Percentiles rank a stretch among this genome's conserved stretches.
These are phyloP conservation scores for Rhizophora apiculata DNA, from an alignment of 345 rosid species.

Conservation along the genomic window DNA sequence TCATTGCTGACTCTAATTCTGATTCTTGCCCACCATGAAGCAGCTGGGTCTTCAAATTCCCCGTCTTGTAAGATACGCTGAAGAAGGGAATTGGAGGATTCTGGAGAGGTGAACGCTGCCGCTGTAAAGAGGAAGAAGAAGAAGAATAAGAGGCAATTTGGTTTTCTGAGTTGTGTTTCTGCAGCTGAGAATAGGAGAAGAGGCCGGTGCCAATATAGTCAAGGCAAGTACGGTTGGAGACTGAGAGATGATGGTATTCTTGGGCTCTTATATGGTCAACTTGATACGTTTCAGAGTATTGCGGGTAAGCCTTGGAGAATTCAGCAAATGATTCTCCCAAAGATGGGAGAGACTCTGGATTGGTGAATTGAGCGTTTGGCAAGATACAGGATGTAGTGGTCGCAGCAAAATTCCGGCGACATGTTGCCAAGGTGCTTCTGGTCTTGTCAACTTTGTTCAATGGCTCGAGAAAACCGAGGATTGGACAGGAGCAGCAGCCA, in stretches of 20 bases:
- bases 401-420: constrained; percentile 61
- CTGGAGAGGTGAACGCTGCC: constrained; percentile 19
- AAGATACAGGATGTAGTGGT: constrained; percentile 60
- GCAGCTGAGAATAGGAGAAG: constrained; percentile 71
- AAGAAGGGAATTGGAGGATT: constrained; percentile 71
- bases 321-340: constrained; percentile 54
- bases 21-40: constrained; percentile 72
- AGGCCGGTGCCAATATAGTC: constrained; percentile 91
- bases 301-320: constrained; percentile 64
- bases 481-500: constrained; percentile 63
- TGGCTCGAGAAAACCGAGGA: constrained; percentile 31
- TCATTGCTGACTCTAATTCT: constrained; percentile 59
- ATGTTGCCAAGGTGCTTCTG: constrained; percentile 50
- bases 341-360: constrained; percentile 80
- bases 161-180: constrained; percentile 38
- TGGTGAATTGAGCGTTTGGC: constrained; percentile 65
- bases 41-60: constrained; percentile 73
- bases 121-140: constrained; percentile 32
- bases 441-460: constrained; percentile 29
- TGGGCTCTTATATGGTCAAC: constrained; percentile 62
- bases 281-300: constrained; percentile 46
- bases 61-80: constrained; percentile 67
- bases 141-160: constrained; percentile 32
- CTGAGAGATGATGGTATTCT: constrained; percentile 66
- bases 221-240: constrained; percentile 66